phyloP scores from a whole-genome alignment of 495 filamentous ascomycete genomes.

The Diplogelasinospora grovesii region DNA sequence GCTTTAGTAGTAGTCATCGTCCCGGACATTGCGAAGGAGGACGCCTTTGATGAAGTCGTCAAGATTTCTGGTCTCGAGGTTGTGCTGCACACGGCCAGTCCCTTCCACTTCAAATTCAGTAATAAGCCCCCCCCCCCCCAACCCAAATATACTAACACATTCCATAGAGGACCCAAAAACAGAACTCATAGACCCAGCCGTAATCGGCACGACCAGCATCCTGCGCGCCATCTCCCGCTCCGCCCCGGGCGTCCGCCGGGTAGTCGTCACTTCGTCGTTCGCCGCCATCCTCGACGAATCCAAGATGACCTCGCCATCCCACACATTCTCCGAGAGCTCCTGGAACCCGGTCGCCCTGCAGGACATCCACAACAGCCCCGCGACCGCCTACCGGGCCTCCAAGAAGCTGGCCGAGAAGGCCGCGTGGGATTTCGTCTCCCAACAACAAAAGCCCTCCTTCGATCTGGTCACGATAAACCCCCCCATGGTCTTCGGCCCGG shows the following conservation, averaged over 20 bases:
- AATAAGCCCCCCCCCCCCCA: neutral
- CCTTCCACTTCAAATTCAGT: slow-evolving; percentile 50
- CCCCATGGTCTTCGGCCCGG: slow-evolving; percentile 39
- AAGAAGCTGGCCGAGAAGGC: slow-evolving; percentile 56
- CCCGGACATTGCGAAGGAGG: slow-evolving; percentile 67
- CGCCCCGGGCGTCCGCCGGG: slow-evolving; percentile 71
- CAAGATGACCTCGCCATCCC: slow-evolving; percentile 30
- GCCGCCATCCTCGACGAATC: slow-evolving; percentile 60
- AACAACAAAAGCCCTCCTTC: slow-evolving; percentile 37
- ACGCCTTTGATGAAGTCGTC: slow-evolving; percentile 75
- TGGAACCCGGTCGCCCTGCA: slow-evolving; percentile 83
- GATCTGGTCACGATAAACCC: slow-evolving; percentile 62
- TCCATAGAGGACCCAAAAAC: slow-evolving; percentile 56
- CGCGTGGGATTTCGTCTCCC: slow-evolving; percentile 52
- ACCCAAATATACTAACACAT: neutral
- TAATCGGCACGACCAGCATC: slow-evolving; percentile 78
- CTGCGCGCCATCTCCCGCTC: slow-evolving; percentile 66
- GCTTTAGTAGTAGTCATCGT: slow-evolving; percentile 74
- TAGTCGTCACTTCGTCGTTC: slow-evolving; percentile 83
- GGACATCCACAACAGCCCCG: slow-evolving; percentile 48
- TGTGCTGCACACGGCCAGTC: slow-evolving; percentile 71
- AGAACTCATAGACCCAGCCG: slow-evolving; percentile 76
- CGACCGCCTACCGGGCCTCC: slow-evolving; percentile 62
- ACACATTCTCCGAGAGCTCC: slow-evolving; percentile 61
- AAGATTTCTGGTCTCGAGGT: slow-evolving; percentile 71